These are phyloP conservation scores for Hansenula sp. DNA, from an alignment of 1,139 yeast species.

Conservation along the genomic window DNA sequence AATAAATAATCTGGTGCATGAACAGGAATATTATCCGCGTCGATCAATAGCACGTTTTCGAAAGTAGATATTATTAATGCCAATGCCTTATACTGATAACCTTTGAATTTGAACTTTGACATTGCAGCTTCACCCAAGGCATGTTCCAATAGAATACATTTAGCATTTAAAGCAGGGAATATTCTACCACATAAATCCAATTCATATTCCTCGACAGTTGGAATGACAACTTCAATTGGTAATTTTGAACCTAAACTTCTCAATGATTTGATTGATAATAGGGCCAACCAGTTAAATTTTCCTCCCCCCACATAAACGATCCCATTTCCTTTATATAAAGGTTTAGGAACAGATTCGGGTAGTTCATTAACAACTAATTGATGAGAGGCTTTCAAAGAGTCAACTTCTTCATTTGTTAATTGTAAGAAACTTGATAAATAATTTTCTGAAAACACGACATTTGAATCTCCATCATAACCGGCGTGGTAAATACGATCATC, in stretches of 20 bases:
- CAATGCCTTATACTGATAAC: conserved; percentile 76
- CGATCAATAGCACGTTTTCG: conserved; percentile 71
- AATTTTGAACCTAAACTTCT: conserved; percentile 59
- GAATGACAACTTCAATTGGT: conserved; percentile 78
- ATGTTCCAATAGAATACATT: conserved; percentile 60
- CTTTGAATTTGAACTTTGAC: conserved; percentile 50
- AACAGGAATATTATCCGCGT: conserved; percentile 73
- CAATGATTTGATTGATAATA: conserved; percentile 61
- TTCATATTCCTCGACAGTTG: conserved; percentile 68
- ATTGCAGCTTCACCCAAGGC: conserved; percentile 46
- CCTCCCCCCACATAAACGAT: conserved; percentile 85
- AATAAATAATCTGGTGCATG: conserved; percentile 53
- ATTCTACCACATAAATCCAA: conserved; percentile 58
- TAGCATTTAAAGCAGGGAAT: conserved; percentile 65
- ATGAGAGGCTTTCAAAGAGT: conserved; percentile 50
- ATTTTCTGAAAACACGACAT: conserved; percentile 35
- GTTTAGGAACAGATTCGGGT: conserved; percentile 43
- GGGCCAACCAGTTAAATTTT: conserved; percentile 66
- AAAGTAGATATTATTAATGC: conserved; percentile 74
- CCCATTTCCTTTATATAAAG: conserved; percentile 62
- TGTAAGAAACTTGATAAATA: conserved; percentile 52
- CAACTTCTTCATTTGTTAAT: conserved; percentile 43
- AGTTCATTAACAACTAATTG: conserved; percentile 44
- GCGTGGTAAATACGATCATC: conserved; percentile 46
- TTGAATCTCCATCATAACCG: conserved; percentile 37